A percentile compares a stretch with the other conserved stretches of the same genome.
Evolutionary conservation across 139 green algal genomes (phyloP).

Genomic region (Gonium pectorale): DNA sequence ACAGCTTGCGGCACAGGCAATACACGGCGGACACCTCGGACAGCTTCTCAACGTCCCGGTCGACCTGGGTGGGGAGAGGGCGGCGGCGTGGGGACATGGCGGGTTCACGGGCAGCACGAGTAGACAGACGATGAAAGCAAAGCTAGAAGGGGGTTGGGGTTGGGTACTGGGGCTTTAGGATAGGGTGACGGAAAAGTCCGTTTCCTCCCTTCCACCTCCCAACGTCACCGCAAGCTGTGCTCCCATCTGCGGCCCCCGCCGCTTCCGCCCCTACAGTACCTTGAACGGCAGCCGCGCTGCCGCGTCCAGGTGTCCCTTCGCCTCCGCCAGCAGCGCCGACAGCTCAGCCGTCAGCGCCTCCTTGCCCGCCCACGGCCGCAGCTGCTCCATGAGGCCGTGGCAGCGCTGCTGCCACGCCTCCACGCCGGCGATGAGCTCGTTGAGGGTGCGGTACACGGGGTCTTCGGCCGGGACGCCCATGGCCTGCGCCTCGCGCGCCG

Average conservation of each 20-base stretch:
- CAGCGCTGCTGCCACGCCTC: slow-evolving; percentile 33
- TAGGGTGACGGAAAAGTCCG: too few relatives aligned
- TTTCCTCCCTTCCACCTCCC: too few relatives aligned
- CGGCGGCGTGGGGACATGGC: background rate
- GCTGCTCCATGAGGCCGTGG: slow-evolving; percentile 40
- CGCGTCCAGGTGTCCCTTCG: background rate
- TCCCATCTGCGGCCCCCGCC: background rate
- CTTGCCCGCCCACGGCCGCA: slow-evolving; percentile 35
- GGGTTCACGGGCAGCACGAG: background rate
- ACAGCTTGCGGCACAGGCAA: slow-evolving; percentile 78
- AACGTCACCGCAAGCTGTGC: background rate
- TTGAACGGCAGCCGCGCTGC: slow-evolving; percentile 43
- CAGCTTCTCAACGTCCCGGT: slow-evolving; percentile 23
- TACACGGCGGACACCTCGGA: slow-evolving; percentile 64
- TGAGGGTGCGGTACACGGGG: background rate
- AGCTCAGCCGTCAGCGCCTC: background rate
- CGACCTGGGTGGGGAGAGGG: background rate
- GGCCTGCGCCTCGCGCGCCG: background rate
- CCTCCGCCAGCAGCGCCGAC: background rate
- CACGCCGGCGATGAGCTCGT: background rate
- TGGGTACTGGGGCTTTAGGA: too few relatives aligned
- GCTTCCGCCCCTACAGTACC: slow-evolving; percentile 32
- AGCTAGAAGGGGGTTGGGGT: too few relatives aligned
- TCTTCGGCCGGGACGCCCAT: background rate
- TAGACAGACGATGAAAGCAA: too few relatives aligned